phyloP scores from a whole-genome alignment of 176 grass and related monocot species.

The Chrysopogon serrulatus region DNA sequence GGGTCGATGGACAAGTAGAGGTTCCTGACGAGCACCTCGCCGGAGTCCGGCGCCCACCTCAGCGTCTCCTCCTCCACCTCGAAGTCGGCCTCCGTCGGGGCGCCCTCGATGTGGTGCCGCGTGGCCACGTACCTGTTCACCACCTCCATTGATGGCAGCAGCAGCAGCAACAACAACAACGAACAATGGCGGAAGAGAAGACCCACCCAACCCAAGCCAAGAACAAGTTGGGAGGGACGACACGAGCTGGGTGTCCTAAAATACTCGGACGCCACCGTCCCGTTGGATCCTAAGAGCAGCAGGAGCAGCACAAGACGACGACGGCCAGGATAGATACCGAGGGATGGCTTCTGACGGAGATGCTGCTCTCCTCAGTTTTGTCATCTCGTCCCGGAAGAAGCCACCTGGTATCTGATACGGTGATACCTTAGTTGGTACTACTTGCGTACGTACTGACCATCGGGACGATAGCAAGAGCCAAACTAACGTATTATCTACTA shows the following conservation, averaged over 20 bases:
- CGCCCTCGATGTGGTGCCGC: slow-evolving; percentile 38
- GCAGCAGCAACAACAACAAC: background rate
- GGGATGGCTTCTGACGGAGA: background rate
- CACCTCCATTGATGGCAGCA: slow-evolving; percentile 32
- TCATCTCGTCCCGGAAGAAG: background rate
- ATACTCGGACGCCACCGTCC: background rate
- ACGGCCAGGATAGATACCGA: background rate
- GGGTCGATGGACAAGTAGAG: slow-evolving; percentile 57
- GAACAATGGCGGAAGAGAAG: background rate
- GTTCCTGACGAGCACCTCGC: slow-evolving; percentile 48
- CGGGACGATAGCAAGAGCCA: too few species aligned
- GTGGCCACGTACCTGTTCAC: slow-evolving; percentile 32
- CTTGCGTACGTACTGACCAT: background rate
- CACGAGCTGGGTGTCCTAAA: background rate
- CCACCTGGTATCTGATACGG: background rate
- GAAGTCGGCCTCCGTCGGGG: slow-evolving; percentile 49
- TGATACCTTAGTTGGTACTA: background rate
- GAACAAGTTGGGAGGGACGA: background rate
- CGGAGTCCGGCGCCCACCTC: slow-evolving; percentile 23
- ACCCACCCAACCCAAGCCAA: background rate
- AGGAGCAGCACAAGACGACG: background rate
- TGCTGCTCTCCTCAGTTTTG: background rate
- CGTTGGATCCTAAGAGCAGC: background rate
- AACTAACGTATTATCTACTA: too few species aligned
- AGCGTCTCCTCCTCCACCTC: slow-evolving; percentile 14